Base-by-base conservation (phyloP, 768 basidiomycete genomes). In the Mycena rosella region DNA sequence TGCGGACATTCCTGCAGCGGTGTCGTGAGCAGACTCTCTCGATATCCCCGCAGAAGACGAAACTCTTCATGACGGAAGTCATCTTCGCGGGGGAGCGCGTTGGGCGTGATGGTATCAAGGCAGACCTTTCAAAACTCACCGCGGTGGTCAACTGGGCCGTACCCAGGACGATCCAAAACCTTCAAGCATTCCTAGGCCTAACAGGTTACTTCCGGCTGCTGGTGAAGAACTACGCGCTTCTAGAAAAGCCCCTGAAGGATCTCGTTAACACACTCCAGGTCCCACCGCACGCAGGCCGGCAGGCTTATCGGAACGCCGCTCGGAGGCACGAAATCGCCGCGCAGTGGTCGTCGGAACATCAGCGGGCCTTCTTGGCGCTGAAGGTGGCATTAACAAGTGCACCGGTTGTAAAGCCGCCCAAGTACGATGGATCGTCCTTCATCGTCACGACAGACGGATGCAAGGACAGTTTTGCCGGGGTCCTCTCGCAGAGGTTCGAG, bases 1-100 rank as follows among this genome's bases (percentile, higher is more conserved):
- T 84, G 15, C 44, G 69, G 10, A 52, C 20, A 2, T 57, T 82
- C 13, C 69, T 85, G 9, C 51, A 60, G 2, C 56, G 78, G 8
- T 73, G 79, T 11, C 51, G 80, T 3, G 72, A 76, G 26, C 47
- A 70, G 18, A 63, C 72, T 0, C 69, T 84, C 4, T 84, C 81
- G 0, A 59, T 85, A 1, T 80, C 82, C 2, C 74, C 82, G 7
- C 54, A 65, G 3, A 85, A 84, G 57, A 71, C 74, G 1, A 29
- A 72, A n/a, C 71, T 84, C 3, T 84, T 83, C 69, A 73, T 81
- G 70, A 74, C 75, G 0, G 76, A 80, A 30, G 77, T 75, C 0
- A 66, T 76, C 1, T 84, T 83, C 52, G 79, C 79, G 7, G 82
- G 82, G 0, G 79, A 76, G 2, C 47, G 44, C 0, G 72, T 83